Evolutionary conservation across 2,329 filamentous ascomycete genomes (phyloP).

Genomic region (Didymella glomerata): DNA sequence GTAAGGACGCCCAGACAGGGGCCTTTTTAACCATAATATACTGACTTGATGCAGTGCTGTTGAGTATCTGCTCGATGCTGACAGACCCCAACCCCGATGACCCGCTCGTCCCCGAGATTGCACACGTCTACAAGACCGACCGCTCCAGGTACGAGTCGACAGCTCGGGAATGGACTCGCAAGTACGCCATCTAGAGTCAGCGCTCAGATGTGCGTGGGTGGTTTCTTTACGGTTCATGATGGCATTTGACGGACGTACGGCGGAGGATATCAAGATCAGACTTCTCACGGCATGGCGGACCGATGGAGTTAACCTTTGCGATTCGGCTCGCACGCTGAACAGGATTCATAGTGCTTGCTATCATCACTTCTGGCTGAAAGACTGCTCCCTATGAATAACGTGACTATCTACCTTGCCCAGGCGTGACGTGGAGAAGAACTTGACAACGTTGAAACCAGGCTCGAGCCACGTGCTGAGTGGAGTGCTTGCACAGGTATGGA

Average conservation of each 20-base stretch:
- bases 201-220: constrained; percentile 24
- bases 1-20: constrained; percentile 59
- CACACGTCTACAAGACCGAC: constrained; percentile 99
- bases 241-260: constrained; percentile 31
- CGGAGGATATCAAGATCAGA: constrained; percentile 35
- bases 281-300: constrained; percentile 41
- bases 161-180: constrained; percentile 97
- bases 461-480: not conserved
- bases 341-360: constrained; percentile 46
- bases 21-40: not conserved
- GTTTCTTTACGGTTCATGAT: constrained; percentile 40
- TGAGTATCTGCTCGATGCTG: constrained; percentile 99
- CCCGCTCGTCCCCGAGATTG: constrained; percentile 97
- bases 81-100: constrained; percentile 99
- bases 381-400: constrained; percentile 20
- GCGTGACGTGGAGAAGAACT: not conserved
- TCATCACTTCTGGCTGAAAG: constrained; percentile 44
- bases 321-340: constrained; percentile 42
- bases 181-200: constrained; percentile 84
- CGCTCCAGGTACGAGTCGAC: constrained; percentile 94
- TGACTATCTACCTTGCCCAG: not conserved
- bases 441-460: not conserved
- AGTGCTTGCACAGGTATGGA: not conserved
- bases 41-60: constrained; percentile 71
- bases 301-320: constrained; percentile 41